Conservation (phyloP, 192 early-diverging fungal species). For the Coemansia sp. region DNA sequence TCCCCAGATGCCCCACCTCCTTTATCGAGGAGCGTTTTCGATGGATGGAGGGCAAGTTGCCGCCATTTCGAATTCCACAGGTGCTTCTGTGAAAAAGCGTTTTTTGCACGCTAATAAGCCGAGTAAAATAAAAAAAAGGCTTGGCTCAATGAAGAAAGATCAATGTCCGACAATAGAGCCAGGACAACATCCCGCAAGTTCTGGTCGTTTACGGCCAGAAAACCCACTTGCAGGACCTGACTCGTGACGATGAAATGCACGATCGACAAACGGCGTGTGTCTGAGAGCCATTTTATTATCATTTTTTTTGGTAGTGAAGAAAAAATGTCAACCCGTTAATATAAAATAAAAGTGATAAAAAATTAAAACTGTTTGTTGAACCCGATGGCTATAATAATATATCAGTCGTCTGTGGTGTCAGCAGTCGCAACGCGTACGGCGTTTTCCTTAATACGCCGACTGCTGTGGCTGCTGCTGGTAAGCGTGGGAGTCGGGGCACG, state of each 20-base stretch:
- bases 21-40: too few species aligned
- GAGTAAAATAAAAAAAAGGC: too few species aligned
- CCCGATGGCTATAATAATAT: too few species aligned
- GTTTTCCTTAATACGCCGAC: not conserved
- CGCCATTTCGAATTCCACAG: too few species aligned
- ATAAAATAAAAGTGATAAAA: too few species aligned
- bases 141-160: constrained; percentile 34
- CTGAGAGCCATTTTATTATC: constrained; percentile 41
- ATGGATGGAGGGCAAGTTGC: too few species aligned
- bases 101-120: too few species aligned
- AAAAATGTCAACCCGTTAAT: too few species aligned
- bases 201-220: constrained; percentile 16
- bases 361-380: too few species aligned
- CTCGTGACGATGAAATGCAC: constrained; percentile 45
- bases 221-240: constrained; percentile 46
- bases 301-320: not conserved
- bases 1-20: too few species aligned
- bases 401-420: too few species aligned
- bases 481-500: constrained; percentile 17
- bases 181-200: constrained; percentile 33
- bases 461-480: constrained; percentile 5
- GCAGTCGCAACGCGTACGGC: not conserved
- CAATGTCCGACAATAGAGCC: constrained; percentile 34
- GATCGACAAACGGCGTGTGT: constrained; percentile 36
- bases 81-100: too few species aligned